phyloP scores from a whole-genome alignment of 202 grass and related monocot genomes.

The Zizania palustris region DNA sequence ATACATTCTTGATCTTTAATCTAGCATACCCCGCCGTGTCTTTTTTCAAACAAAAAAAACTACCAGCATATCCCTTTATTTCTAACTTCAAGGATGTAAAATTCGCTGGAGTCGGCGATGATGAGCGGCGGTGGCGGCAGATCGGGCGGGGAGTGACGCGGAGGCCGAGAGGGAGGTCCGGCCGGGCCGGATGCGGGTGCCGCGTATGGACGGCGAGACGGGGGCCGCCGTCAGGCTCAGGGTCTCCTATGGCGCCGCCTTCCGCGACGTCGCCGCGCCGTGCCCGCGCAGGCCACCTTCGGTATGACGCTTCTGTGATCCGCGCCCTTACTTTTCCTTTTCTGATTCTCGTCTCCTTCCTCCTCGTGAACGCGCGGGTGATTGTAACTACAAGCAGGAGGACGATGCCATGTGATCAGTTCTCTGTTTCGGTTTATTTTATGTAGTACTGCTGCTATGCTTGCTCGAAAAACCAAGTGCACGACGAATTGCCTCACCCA shows the following conservation, averaged over 20 bases:
- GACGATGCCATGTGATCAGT: not conserved
- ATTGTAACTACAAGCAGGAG: not conserved
- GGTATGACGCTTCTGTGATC: constrained; percentile 43
- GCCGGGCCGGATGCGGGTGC: constrained; percentile 87
- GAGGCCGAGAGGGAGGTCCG: constrained; percentile 74
- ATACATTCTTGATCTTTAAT: too few species aligned
- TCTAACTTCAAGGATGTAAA: too few species aligned
- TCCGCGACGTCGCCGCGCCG: constrained; percentile 60
- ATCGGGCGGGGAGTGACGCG: constrained; percentile 54
- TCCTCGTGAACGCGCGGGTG: not conserved
- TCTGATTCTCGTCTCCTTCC: not conserved
- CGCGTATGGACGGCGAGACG: constrained; percentile 65
- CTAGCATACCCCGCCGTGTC: too few species aligned
- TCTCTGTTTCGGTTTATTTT: not conserved
- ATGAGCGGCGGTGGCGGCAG: constrained; percentile 41
- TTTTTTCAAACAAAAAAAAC: too few species aligned
- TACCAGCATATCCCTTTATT: too few species aligned
- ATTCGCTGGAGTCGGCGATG: constrained; percentile 17
- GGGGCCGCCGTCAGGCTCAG: constrained; percentile 64
- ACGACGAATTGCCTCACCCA: not conserved
- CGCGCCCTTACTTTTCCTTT: not conserved
- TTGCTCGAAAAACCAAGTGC: not conserved
- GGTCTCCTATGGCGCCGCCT: constrained; percentile 65
- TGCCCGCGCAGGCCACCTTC: constrained; percentile 77
- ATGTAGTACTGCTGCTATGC: not conserved